Evolutionary conservation across 2,329 filamentous ascomycete species (phyloP), one percentile per base, ranked within the genome.

Genomic region (Bisporella sp.): DNA sequence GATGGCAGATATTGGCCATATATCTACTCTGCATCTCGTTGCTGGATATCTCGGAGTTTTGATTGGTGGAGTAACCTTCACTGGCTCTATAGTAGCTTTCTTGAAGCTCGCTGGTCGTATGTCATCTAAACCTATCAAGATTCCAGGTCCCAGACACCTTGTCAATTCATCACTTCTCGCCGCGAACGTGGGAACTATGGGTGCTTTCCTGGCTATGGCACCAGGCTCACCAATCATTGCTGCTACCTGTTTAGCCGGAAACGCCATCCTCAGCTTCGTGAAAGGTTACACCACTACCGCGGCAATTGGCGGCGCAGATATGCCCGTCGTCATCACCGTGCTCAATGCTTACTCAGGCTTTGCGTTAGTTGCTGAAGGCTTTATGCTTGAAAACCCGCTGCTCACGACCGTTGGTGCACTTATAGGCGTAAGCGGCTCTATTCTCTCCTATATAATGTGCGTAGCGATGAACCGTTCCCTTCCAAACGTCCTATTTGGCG

Each of bases 341-440:
- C 70, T 96, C 21, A 96, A 95, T 59, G 89, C 89, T 0, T 95
- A 95, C 65, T 92, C 87, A 45, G 90, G 90, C 9, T 96, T 95
- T 51, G 90, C 90, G 0, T 76, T 96, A 2, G 89, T 96, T 0
- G 89, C 90, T 0, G 89, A 96, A 68, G 90, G 90, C 0, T 85
- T 95, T 66, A 96, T 96, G 90, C 74, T 96, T 11, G 84, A 93
- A 58, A 95, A 95, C 52, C 82, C 89, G 0, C 75, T 96, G 1
- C 74, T 96, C 1, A 95, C 89, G 0, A 90, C 86, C 0, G 85
- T 95, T 3, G 89, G 90, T 3, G 88, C 89, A 0, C 73, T 96
- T 2, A 96, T 96, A 41, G 90, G 90, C 42, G 88, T 93, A 1
- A 91, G 85, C 9, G 90, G 90, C 49, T 93, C 87, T 0, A 95